Evolutionary conservation across 495 filamentous ascomycete genomes (phyloP).

Genomic region (Penicillium samsonianum): DNA sequence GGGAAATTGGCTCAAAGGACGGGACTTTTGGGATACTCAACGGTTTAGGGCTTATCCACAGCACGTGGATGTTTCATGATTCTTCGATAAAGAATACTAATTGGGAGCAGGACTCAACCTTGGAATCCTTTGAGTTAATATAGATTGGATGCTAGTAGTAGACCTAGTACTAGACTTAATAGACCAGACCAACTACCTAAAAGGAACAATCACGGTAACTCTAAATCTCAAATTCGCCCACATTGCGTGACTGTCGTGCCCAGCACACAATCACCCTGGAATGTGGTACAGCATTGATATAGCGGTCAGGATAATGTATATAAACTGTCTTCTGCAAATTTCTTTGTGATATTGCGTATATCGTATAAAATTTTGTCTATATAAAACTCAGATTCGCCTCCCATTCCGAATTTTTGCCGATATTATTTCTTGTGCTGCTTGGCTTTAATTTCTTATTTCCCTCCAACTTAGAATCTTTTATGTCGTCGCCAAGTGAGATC

Average conservation of each 20-base stretch:
- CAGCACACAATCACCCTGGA: conserved; percentile 4
- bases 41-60: neutral
- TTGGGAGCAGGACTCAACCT: no score
- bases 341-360: neutral
- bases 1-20: neutral
- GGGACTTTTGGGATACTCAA: no score
- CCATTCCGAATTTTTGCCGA: neutral
- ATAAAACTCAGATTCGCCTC: neutral
- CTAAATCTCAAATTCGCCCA: neutral
- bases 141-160: no score
- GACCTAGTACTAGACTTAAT: no score
- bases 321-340: neutral
- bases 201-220: neutral
- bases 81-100: no score
- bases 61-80: neutral
- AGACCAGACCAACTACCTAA: no score
- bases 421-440: neutral
- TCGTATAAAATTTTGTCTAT: neutral
- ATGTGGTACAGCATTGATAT: conserved; percentile 10
- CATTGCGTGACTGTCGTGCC: conserved; percentile 3
- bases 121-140: no score
- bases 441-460: neutral
- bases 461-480: neutral
- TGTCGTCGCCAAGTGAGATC: neutral
- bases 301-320: conserved; percentile 5